phyloP scores from a whole-genome alignment of 108 stramenopile genomes.

The Schizochytrium sp. region DNA sequence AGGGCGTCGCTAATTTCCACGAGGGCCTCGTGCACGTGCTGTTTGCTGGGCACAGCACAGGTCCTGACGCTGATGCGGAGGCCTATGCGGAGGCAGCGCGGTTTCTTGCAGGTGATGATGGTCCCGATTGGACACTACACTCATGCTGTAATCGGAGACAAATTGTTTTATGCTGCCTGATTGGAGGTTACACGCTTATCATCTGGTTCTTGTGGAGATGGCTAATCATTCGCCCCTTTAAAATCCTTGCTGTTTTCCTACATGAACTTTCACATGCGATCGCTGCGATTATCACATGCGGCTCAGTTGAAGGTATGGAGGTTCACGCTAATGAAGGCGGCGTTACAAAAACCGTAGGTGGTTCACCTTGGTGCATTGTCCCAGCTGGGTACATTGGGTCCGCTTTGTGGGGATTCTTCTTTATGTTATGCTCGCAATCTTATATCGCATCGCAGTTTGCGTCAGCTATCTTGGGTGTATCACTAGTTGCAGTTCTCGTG shows the following conservation, averaged over 20 bases:
- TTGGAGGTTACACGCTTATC: slow-evolving; percentile 34
- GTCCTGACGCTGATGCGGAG: background rate
- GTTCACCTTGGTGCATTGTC: slow-evolving; percentile 40
- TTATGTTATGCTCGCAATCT: background rate
- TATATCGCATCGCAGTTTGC: background rate
- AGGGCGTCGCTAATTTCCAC: background rate
- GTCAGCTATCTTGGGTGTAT: background rate
- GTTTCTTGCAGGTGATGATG: background rate
- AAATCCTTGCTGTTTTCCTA: slow-evolving; percentile 11
- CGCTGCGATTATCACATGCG: slow-evolving; percentile 11
- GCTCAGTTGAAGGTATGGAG: slow-evolving; percentile 33
- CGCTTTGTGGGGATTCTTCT: slow-evolving; percentile 15
- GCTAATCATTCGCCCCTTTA: slow-evolving; percentile 11
- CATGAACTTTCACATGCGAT: slow-evolving; percentile 12
- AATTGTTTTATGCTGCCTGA: slow-evolving; percentile 33
- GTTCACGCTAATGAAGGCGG: slow-evolving; percentile 42
- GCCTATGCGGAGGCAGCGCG: background rate
- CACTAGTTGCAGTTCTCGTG: background rate
- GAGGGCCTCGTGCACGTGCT: background rate
- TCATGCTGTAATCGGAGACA: slow-evolving; percentile 40
- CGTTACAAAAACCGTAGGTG: slow-evolving; percentile 37
- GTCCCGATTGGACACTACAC: slow-evolving; percentile 29
- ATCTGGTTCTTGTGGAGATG: slow-evolving; percentile 37
- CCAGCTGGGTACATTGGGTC: slow-evolving; percentile 51
- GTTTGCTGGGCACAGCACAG: background rate